Percentiles rank a stretch among this genome's conserved stretches.
Evolutionary conservation across 2,329 filamentous ascomycete species (phyloP).

Genomic region (Emericellopsis atlantica): DNA sequence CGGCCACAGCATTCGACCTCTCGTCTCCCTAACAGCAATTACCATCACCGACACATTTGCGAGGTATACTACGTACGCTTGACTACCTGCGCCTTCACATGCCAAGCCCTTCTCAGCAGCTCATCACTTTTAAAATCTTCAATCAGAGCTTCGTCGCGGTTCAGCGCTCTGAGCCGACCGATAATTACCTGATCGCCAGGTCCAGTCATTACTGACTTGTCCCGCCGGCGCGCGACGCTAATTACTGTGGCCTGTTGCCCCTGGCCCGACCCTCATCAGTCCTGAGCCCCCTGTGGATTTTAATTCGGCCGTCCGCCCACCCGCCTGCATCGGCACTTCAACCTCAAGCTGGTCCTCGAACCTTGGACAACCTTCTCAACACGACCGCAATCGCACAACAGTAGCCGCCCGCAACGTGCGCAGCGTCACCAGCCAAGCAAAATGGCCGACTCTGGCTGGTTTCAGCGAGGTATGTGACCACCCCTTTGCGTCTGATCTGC

Average conservation of each 20-base stretch:
- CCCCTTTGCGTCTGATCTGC: background rate
- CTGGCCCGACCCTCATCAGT: no score
- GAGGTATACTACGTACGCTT: no score
- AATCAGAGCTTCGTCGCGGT: no score
- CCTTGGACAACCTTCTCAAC: background rate
- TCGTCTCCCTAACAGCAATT: no score
- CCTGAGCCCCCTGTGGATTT: background rate
- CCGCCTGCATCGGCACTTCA: background rate
- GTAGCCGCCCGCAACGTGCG: background rate
- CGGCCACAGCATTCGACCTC: no score
- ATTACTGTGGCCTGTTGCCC: no score
- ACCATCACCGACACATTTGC: no score
- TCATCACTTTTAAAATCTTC: no score
- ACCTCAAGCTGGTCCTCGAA: background rate
- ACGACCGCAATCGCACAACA: background rate
- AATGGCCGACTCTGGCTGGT: slow-evolving; percentile 2
- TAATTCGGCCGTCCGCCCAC: slow-evolving; percentile 2
- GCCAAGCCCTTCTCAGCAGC: no score
- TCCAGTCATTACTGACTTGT: background rate
- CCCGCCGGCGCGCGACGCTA: background rate
- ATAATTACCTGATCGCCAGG: no score
- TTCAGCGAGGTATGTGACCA: slow-evolving; percentile 4
- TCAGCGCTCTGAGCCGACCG: no score
- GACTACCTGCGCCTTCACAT: no score
- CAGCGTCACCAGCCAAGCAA: background rate